A percentile compares a stretch with the other conserved stretches of the same genome.
Evolutionary conservation across 164 flowering plant genomes (phyloP).

Genomic region (Magnolia kwangsiensis): DNA sequence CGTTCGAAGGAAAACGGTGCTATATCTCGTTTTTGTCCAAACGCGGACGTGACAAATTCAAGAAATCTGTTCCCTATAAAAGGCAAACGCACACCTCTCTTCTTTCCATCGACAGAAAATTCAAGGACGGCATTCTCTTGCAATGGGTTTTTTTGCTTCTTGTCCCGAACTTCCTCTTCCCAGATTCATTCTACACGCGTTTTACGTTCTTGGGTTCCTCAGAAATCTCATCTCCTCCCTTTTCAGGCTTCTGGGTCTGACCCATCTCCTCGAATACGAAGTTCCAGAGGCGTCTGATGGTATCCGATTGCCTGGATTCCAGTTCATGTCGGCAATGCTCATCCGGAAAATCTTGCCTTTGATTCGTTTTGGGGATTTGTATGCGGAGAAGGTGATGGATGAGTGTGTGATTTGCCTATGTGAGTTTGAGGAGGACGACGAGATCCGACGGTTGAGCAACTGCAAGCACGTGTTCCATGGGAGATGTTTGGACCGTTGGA

Average conservation of each 20-base stretch:
- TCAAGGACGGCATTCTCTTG: too few species aligned
- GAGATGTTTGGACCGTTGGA: slow-evolving; percentile 76
- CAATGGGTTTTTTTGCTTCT: too few species aligned
- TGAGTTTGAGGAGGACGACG: slow-evolving; percentile 53
- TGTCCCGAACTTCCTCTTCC: neutral
- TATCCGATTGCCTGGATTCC: neutral
- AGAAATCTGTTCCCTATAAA: too few species aligned
- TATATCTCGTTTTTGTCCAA: too few species aligned
- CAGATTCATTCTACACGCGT: neutral
- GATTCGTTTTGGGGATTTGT: neutral
- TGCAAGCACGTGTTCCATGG: slow-evolving; percentile 71
- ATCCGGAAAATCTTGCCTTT: neutral
- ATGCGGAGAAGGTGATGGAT: neutral
- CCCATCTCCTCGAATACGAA: neutral
- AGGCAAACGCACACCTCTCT: too few species aligned
- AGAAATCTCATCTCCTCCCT: neutral
- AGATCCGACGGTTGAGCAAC: slow-evolving; percentile 53
- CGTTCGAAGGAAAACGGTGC: too few species aligned
- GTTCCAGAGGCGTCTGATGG: neutral
- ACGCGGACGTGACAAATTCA: too few species aligned
- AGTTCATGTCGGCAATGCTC: neutral
- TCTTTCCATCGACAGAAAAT: too few species aligned
- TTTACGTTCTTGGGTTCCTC: neutral
- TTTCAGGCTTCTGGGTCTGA: neutral
- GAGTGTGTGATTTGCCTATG: neutral